Evolutionary conservation across 139 green algal species (phyloP), one percentile per base, ranked within the genome.

Genomic region (Asterochloris erici): DNA sequence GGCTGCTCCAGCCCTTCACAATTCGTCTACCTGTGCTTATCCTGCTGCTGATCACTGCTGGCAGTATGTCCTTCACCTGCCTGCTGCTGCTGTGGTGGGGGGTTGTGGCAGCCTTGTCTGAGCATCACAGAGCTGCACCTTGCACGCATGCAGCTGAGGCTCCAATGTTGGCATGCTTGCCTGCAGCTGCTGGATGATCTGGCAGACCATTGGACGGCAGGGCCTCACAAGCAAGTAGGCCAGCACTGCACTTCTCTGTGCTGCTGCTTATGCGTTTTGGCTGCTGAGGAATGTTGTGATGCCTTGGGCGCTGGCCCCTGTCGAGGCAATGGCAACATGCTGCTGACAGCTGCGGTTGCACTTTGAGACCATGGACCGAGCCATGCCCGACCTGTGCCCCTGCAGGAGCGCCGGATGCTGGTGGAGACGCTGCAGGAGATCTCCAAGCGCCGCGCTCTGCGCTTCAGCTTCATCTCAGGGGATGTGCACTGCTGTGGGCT

Each of bases 181-280:
- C 4, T 54, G 38, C 38, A 92, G 73, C 82, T 92, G 24, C 78
- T 93, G 64, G 91, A 94, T 70, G 91, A 94, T 85, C 82, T 94
- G 81, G 73, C 88, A 74, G 91, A 94, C 78, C 88, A 92, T 82
- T 94, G 91, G 91, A 90, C 81, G 28, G 64, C 79, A 14, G 79
- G 68, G 27, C 63, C 64, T 64, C 79, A 82, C 66, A 82, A 75
- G 9, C 47, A 76, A 66, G 79, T 82, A 64, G 62, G 62, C 11
- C 66, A 71, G 66, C 19, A 4, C 66, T 71, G 66, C 19, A 71
- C 4, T 71, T 71, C 1, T 71, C 19, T 71, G 4, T 24, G 21
- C 66, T 26, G 21, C 66, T 4, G 17, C 19, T 24, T 4, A 4
- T 71, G 66, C 10, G n/a, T 71, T 21, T 71, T 71, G 17, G 66